Percentiles rank a stretch among this genome's conserved stretches.
Evolutionary conservation across 1,139 yeast species (phyloP).

Genomic region (Zygosaccharomyces sapae): DNA sequence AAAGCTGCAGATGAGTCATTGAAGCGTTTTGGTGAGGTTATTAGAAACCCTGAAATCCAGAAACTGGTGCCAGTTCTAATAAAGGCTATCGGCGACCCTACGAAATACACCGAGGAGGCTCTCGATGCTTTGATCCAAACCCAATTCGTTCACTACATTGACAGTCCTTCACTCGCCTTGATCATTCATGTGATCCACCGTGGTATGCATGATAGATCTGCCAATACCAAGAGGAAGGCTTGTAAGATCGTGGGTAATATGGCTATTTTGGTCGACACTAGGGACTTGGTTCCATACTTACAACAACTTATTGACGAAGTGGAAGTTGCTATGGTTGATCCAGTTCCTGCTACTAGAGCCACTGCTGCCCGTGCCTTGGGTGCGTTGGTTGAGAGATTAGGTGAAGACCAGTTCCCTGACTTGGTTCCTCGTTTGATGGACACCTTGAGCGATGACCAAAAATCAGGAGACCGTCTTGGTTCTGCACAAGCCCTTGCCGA

Average conservation of each 20-base stretch:
- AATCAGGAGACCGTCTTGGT: constrained; percentile 90
- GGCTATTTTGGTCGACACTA: constrained; percentile 90
- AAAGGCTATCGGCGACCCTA: constrained; percentile 94
- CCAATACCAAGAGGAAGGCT: constrained; percentile 85
- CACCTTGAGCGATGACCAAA: constrained; percentile 74
- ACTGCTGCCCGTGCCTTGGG: constrained; percentile 98
- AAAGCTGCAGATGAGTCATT: constrained; percentile 89
- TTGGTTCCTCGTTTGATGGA: constrained; percentile 76
- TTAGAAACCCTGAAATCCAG: constrained; percentile 95
- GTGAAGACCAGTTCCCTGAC: constrained; percentile 93
- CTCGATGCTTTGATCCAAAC: constrained; percentile 82
- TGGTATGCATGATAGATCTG: constrained; percentile 92
- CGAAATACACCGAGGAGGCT: constrained; percentile 81
- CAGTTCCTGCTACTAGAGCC: constrained; percentile 94
- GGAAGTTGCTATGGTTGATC: constrained; percentile 95
- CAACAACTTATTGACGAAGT: constrained; percentile 72
- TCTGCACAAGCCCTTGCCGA: constrained; percentile 97
- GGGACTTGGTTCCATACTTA: constrained; percentile 81
- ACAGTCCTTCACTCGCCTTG: constrained; percentile 94
- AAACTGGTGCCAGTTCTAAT: constrained; percentile 81
- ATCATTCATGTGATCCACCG: constrained; percentile 92
- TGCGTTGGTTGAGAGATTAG: constrained; percentile 89
- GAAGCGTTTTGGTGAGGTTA: constrained; percentile 92
- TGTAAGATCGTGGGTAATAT: constrained; percentile 98
- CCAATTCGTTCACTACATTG: constrained; percentile 94